A percentile compares a stretch with the other conserved stretches of the same genome.
Evolutionary conservation across 2,329 filamentous ascomycete genomes (phyloP).

Genomic region (Colletotrichum nymphaeae): DNA sequence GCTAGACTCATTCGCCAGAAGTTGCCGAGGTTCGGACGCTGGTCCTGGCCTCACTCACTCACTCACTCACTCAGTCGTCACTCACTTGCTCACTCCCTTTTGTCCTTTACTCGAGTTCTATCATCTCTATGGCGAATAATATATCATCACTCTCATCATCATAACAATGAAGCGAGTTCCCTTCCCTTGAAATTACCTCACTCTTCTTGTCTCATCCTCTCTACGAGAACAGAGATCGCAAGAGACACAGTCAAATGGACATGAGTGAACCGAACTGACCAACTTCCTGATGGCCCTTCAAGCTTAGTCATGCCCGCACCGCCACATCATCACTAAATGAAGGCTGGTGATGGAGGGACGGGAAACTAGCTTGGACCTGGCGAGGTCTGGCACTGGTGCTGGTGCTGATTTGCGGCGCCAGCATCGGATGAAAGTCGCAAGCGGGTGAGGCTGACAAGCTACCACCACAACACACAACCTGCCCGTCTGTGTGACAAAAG

Average conservation of each 20-base stretch:
- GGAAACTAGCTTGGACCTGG: slow-evolving; percentile 22
- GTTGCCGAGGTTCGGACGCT: slow-evolving; percentile 35
- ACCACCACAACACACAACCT: not conserved
- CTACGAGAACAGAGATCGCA: not conserved
- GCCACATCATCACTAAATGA: slow-evolving; percentile 13
- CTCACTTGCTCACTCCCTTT: not conserved
- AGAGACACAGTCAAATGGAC: not conserved
- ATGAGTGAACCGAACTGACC: not conserved
- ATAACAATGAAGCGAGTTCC: not conserved
- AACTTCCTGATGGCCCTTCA: not conserved
- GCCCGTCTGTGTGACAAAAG: not conserved
- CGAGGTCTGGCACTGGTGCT: not conserved
- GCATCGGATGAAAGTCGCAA: slow-evolving; percentile 26
- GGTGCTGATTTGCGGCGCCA: not conserved
- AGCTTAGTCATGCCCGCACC: not conserved
- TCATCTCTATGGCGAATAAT: no score
- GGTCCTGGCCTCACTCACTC: slow-evolving; percentile 8
- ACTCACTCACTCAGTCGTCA: not conserved
- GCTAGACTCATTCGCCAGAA: slow-evolving; percentile 26
- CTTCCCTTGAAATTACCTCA: no score
- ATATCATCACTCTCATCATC: not conserved
- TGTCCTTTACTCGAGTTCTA: not conserved
- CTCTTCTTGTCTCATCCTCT: no score
- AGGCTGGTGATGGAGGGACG: slow-evolving; percentile 4
- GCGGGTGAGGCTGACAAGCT: slow-evolving; percentile 17